Conservation (phyloP, 2,329 filamentous ascomycete genomes). For the Clarireedia hainanense region DNA sequence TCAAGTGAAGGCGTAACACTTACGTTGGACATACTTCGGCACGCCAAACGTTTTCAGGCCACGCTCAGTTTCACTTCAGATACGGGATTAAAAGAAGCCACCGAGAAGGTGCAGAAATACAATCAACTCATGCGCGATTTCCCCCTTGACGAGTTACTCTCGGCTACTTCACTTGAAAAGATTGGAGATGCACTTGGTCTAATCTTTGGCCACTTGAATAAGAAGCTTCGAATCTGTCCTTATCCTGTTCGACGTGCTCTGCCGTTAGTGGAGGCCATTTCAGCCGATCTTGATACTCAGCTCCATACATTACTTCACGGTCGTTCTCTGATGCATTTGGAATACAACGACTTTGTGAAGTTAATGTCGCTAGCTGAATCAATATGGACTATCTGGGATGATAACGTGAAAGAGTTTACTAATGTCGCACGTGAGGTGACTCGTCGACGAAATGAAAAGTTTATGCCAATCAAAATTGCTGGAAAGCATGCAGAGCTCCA, state of each 20-base stretch:
- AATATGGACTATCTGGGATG: slow-evolving; percentile 91
- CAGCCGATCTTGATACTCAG: slow-evolving; percentile 79
- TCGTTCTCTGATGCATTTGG: slow-evolving; percentile 80
- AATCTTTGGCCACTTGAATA: slow-evolving; percentile 93
- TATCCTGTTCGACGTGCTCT: slow-evolving; percentile 90
- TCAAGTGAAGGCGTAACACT: slow-evolving; percentile 80
- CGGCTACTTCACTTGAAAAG: slow-evolving; percentile 81
- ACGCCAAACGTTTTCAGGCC: slow-evolving; percentile 96
- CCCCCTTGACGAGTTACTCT: slow-evolving; percentile 86
- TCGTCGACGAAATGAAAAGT: slow-evolving; percentile 88
- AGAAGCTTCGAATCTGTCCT: slow-evolving; percentile 92
- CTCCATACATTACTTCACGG: slow-evolving; percentile 82
- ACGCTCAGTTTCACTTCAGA: slow-evolving; percentile 96
- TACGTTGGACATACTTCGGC: slow-evolving; percentile 89
- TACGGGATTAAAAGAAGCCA: slow-evolving; percentile 90
- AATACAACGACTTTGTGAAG: slow-evolving; percentile 80
- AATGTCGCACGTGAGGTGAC: slow-evolving; percentile 95
- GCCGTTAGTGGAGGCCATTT: slow-evolving; percentile 94
- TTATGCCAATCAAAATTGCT: slow-evolving; percentile 94
- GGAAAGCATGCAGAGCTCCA: slow-evolving; percentile 84
- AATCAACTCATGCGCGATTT: slow-evolving; percentile 99
- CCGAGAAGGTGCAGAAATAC: slow-evolving; percentile 95
- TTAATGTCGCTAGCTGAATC: slow-evolving; percentile 77
- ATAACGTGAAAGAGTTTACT: slow-evolving; percentile 94
- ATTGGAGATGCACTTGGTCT: slow-evolving; percentile 80